Evolutionary conservation across 2,329 filamentous ascomycete species (phyloP).

Genomic region (Penicillium sp.): DNA sequence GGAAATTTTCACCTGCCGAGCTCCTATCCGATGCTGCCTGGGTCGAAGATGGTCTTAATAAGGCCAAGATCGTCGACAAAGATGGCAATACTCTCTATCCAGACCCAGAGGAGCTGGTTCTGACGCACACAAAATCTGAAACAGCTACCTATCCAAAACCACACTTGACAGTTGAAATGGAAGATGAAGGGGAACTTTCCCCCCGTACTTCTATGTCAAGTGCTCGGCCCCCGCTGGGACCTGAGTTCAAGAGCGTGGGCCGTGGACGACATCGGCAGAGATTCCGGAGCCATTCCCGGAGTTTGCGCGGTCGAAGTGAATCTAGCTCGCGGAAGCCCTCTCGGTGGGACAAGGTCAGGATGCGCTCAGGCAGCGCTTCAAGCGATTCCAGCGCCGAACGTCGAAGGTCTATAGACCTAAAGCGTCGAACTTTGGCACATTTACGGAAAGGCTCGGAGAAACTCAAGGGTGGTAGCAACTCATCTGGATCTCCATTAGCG

Average conservation of each 20-base stretch:
- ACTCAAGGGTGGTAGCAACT: conserved; percentile 8
- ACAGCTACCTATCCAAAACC: conserved; percentile 8
- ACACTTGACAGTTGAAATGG: conserved; percentile 21
- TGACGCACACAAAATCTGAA: conserved; percentile 13
- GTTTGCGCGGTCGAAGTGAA: conserved; percentile 52
- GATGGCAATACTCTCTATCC: conserved; percentile 66
- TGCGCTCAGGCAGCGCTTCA: conserved; percentile 51
- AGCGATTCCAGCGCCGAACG: conserved; percentile 53
- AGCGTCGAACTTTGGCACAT: conserved; percentile 5
- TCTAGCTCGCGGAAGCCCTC: conserved; percentile 49
- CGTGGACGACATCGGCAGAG: conserved; percentile 59
- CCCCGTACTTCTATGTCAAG: conserved; percentile 39
- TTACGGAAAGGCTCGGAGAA: conserved; percentile 13
- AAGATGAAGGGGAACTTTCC: conserved; percentile 17
- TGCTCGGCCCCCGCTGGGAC: conserved; percentile 31
- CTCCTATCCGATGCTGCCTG: conserved; percentile 86
- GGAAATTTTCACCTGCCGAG: conserved; percentile 77
- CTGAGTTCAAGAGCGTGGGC: conserved; percentile 47
- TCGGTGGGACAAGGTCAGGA: conserved; percentile 52
- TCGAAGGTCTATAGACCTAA: conserved; percentile 8
- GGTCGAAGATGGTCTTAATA: conserved; percentile 78
- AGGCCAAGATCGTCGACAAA: conserved; percentile 73
- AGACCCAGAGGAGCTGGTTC: conserved; percentile 24
- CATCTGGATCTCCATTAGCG: conserved; percentile 4
- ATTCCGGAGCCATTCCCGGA: conserved; percentile 54